phyloP scores from a whole-genome alignment of 225 moss, liverwort and hornwort genomes.

The Sphagnum contortum region DNA sequence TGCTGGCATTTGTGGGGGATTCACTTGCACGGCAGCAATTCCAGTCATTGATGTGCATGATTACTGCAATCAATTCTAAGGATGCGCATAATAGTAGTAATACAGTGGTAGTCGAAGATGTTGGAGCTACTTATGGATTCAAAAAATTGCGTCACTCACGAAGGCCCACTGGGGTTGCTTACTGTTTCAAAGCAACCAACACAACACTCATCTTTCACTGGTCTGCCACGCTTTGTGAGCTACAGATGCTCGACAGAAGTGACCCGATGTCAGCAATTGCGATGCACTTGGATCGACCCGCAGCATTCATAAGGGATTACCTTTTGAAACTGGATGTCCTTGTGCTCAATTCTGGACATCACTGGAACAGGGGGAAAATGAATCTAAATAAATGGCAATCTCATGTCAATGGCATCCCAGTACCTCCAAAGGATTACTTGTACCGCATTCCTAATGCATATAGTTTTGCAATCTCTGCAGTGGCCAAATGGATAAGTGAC shows the following conservation, averaged over 20 bases:
- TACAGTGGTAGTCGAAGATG: constrained; percentile 13
- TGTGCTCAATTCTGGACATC: constrained; percentile 68
- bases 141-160: constrained; percentile 4
- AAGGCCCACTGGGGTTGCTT: constrained; percentile 33
- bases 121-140: constrained; percentile 20
- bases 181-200: constrained; percentile 51
- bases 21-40: constrained; percentile 69
- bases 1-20: constrained; percentile 71
- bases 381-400: constrained; percentile 30
- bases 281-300: constrained; percentile 63
- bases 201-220: constrained; percentile 63
- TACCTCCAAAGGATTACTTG: not conserved
- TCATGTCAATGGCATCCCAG: constrained; percentile 19
- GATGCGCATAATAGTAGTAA: constrained; percentile 17
- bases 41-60: constrained; percentile 77
- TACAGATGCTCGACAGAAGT: constrained; percentile 15
- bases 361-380: constrained; percentile 65
- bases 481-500: constrained; percentile 28
- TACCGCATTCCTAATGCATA: constrained; percentile 17
- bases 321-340: constrained; percentile 39
- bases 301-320: constrained; percentile 26
- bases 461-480: constrained; percentile 41
- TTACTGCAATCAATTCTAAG: constrained; percentile 18
- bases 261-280: constrained; percentile 22
- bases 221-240: constrained; percentile 41